These are phyloP conservation scores for Brasilioporus rufonigricans DNA, from an alignment of 768 basidiomycete genomes.

Conservation along the genomic window DNA sequence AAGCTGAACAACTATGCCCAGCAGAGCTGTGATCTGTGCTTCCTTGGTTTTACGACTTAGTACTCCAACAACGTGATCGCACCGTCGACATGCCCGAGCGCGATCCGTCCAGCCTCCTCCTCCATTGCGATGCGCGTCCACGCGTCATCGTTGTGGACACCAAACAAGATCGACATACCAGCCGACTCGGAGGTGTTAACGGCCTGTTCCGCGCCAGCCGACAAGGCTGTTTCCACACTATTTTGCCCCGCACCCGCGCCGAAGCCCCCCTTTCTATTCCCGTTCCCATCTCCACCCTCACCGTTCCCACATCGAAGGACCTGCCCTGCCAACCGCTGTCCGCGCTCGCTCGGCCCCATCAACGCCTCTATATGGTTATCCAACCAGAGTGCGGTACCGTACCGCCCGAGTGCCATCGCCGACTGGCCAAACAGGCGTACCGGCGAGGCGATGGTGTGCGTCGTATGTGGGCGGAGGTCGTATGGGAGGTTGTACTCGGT, in stretches of 20 bases:
- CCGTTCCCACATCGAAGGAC: conserved; percentile 3
- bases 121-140: conserved; percentile 47
- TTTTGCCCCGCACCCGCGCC: too few relatives aligned
- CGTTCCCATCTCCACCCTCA: background rate
- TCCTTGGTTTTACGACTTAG: background rate
- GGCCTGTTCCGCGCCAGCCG: too few relatives aligned
- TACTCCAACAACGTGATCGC: conserved; percentile 53
- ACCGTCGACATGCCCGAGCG: conserved; percentile 39
- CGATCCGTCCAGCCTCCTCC: conserved; percentile 38
- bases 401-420: conserved; percentile 51
- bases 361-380: conserved; percentile 60
- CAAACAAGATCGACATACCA: conserved; percentile 46
- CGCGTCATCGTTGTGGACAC: conserved; percentile 41
- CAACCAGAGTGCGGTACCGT: conserved; percentile 65
- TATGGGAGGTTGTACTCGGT: conserved; percentile 45
- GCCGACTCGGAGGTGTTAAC: too few relatives aligned
- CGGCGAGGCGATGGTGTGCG: conserved; percentile 50
- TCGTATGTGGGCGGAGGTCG: conserved; percentile 32
- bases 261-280: too few relatives aligned
- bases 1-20: too few relatives aligned
- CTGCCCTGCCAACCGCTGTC: conserved; percentile 59
- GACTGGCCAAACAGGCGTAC: conserved; percentile 55
- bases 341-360: conserved; percentile 42
- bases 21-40: too few relatives aligned
- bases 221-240: too few relatives aligned